These are phyloP conservation scores for Solanum pinnatisectum DNA, from an alignment of 257 asterid genomes.

Conservation along the genomic window DNA sequence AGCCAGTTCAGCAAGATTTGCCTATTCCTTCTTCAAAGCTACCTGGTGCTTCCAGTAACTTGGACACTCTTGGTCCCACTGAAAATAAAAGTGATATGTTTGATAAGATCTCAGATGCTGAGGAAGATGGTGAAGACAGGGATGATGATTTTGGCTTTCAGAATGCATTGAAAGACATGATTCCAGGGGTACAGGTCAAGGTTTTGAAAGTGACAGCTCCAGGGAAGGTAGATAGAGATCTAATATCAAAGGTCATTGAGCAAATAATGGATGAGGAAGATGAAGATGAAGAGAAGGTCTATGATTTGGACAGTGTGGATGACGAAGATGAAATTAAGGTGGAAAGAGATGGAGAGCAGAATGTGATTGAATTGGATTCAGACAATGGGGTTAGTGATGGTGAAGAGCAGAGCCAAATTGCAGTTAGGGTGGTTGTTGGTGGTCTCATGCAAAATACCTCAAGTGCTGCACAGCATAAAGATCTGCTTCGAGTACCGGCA, in stretches of 20 bases:
- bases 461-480: conserved; percentile 27
- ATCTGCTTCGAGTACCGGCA: conserved; percentile 85
- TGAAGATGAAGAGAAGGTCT: conserved; percentile 50
- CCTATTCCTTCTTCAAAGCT: conserved; percentile 43
- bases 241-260: conserved; percentile 80
- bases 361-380: conserved; percentile 36
- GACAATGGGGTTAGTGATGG: conserved; percentile 36
- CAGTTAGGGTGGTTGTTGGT: conserved; percentile 66
- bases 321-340: conserved; percentile 34
- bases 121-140: conserved; percentile 56
- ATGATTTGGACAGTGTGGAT: conserved; percentile 27
- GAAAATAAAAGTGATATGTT: conserved; percentile 47
- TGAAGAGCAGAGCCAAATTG: conserved; percentile 52
- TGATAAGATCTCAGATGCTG: conserved; percentile 50
- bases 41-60: conserved; percentile 32
- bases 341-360: conserved; percentile 22
- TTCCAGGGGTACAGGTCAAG: conserved; percentile 91
- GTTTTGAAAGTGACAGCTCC: conserved; percentile 78
- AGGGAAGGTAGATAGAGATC: conserved; percentile 61
- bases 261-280: conserved; percentile 79
- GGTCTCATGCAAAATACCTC: conserved; percentile 38
- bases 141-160: conserved; percentile 71
- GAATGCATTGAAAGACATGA: conserved; percentile 70
- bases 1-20: conserved; percentile 37
- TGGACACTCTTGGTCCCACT: conserved; percentile 45